These are phyloP conservation scores for Sporisorium exsertum DNA, from an alignment of 1,284 basidiomycete species.

Conservation along the genomic window DNA sequence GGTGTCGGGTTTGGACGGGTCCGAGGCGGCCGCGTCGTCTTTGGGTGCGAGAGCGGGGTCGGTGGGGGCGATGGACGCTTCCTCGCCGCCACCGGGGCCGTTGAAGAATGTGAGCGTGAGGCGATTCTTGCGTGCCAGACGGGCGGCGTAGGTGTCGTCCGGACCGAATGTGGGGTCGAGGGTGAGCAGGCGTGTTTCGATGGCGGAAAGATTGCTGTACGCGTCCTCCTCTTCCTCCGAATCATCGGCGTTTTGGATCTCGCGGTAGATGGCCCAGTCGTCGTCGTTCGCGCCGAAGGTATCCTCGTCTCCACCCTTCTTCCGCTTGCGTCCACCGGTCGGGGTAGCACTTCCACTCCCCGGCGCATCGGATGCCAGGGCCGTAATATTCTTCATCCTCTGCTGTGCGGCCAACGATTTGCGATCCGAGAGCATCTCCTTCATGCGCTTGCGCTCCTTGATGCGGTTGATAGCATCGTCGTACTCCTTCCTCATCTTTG, in stretches of 20 bases:
- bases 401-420: slow-evolving; percentile 96
- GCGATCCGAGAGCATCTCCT: slow-evolving; percentile 85
- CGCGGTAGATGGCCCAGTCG: slow-evolving; percentile 97
- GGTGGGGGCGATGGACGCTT: slow-evolving; percentile 21
- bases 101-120: slow-evolving; percentile 83
- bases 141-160: slow-evolving; percentile 84
- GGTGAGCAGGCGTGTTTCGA: slow-evolving; percentile 85
- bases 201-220: slow-evolving; percentile 76
- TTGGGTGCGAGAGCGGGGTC: slow-evolving; percentile 7
- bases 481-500: slow-evolving; percentile 58
- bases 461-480: slow-evolving; percentile 80
- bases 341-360: slow-evolving; percentile 42
- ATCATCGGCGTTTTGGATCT: slow-evolving; percentile 87
- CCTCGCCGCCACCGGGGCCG: slow-evolving; percentile 67
- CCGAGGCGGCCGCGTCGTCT: slow-evolving; percentile 66
- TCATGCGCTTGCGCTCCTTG: slow-evolving; percentile 83
- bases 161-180: slow-evolving; percentile 85
- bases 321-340: slow-evolving; percentile 42
- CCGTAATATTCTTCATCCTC: slow-evolving; percentile 96
- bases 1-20: slow-evolving; percentile 71
- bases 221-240: slow-evolving; percentile 98
- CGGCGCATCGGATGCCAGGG: slow-evolving; percentile 78
- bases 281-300: slow-evolving; percentile 94
- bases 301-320: slow-evolving; percentile 76
- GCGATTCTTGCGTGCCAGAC: slow-evolving; percentile 81